Conservation (phyloP, 805 yeast genomes). For the Yarrowia sp. region DNA sequence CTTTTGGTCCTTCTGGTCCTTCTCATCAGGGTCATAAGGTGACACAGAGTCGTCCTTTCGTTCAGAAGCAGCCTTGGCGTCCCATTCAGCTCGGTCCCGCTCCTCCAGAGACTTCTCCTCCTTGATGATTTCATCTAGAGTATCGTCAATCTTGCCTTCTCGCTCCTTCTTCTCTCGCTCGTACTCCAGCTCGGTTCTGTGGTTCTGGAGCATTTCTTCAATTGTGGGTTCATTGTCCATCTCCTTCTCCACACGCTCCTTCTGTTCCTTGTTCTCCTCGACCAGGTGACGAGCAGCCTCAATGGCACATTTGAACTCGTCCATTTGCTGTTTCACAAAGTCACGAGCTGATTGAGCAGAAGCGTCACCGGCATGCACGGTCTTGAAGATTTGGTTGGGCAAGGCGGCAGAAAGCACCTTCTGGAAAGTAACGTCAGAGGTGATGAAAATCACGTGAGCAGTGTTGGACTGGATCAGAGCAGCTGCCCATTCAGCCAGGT, state of each 20-base stretch:
- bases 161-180: slow-evolving; percentile 35
- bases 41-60: neutral
- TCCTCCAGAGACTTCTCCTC: slow-evolving; percentile 4
- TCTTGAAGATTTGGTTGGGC: slow-evolving; percentile 84
- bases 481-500: slow-evolving; percentile 87
- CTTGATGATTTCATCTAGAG: slow-evolving; percentile 14
- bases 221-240: neutral
- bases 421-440: slow-evolving; percentile 78
- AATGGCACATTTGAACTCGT: slow-evolving; percentile 18
- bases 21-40: neutral
- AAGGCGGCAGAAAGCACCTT: slow-evolving; percentile 66
- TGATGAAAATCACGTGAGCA: slow-evolving; percentile 86
- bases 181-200: slow-evolving; percentile 37
- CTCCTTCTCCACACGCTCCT: neutral
- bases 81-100: neutral
- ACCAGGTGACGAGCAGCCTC: slow-evolving; percentile 15
- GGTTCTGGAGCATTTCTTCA: slow-evolving; percentile 46
- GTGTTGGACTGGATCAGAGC: slow-evolving; percentile 67
- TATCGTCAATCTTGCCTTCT: slow-evolving; percentile 5
- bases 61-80: neutral
- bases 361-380: slow-evolving; percentile 77
- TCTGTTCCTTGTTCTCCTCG: neutral
- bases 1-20: neutral
- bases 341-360: slow-evolving; percentile 63
- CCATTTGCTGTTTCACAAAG: slow-evolving; percentile 42